phyloP scores from a whole-genome alignment of 768 basidiomycete species.

The Suillus tomentosus region DNA sequence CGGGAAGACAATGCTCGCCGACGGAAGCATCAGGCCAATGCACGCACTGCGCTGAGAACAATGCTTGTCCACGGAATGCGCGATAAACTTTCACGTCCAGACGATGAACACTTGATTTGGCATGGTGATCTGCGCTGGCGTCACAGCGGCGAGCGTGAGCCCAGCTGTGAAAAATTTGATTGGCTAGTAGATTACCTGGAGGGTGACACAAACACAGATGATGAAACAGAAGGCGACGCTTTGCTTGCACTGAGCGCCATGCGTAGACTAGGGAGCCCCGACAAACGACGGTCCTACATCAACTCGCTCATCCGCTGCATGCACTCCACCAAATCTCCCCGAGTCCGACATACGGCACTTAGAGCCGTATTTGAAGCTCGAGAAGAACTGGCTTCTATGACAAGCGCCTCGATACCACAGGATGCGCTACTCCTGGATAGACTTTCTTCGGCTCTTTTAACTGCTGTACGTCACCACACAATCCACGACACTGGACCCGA shows the following conservation, averaged over 20 bases:
- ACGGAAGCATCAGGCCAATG: neutral
- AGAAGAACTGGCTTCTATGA: neutral
- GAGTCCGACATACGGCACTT: neutral
- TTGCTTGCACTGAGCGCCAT: neutral
- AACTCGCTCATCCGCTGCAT: neutral
- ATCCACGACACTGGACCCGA: neutral
- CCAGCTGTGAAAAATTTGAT: neutral
- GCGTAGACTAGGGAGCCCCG: neutral
- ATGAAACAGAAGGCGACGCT: neutral
- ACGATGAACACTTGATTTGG: neutral
- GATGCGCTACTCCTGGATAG: neutral
- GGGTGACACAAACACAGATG: no score
- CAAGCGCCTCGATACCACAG: neutral
- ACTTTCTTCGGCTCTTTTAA: neutral
- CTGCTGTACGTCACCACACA: neutral
- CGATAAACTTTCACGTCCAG: neutral
- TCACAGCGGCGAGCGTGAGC: neutral
- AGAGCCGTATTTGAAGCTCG: neutral
- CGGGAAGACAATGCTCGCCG: no score
- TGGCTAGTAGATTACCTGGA: neutral
- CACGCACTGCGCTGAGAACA: neutral
- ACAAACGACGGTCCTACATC: neutral
- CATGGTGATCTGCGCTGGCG: neutral
- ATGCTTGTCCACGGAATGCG: neutral
- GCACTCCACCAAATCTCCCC: neutral